Evolutionary conservation across 495 filamentous ascomycete species (phyloP), one percentile per base, ranked within the genome.

Genomic region (Sporormia fimetaria): DNA sequence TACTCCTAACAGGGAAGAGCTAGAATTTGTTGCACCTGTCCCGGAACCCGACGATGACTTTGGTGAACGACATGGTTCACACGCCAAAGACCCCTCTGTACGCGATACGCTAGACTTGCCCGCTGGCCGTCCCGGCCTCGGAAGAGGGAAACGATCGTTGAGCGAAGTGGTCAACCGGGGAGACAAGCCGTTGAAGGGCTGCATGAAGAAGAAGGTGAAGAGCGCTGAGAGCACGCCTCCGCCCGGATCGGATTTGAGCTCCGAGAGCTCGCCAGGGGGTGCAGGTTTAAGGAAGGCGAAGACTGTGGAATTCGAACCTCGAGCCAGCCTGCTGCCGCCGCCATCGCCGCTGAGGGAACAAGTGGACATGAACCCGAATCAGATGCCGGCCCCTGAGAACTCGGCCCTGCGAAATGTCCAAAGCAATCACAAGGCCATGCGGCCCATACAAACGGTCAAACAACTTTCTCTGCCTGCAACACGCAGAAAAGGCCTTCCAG

Each of bases 261-360:
- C 10, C 8, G 18, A 23, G 2, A 12, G 21, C 4, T n/a, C 11
- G 4, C 11, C 6, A 1, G 21, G 16, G n/a, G 3, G 4, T 7
- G 33, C 30, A 17, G 18, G 32, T 14, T 25, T 51, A 16, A 35
- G 41, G 3, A 40, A 41, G 4, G 36, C 41, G 15, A 51, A 51
- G 41, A 51, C 40, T 14, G 47, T 51, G 11, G 40, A 51, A 14
- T 51, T 51, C 29, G 40, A 44, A 11, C 35, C 30, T 10, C 17
- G 1, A 23, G 14, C 34, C 4, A 44, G 21, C 31, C 35, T 31
- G 9, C 36, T 44, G n/a, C 27, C 33, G 33, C 20, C 39, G 15
- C 15, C 44, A 14, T 34, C 39, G 5, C 39, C 46, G 6, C 18
- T 43, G 26, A 32, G 33, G 20, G 25, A n/a, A 7, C 7, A 27